These are phyloP conservation scores for Cladophialophora yegresii DNA, from an alignment of 2,329 filamentous ascomycete genomes.

Conservation along the genomic window DNA sequence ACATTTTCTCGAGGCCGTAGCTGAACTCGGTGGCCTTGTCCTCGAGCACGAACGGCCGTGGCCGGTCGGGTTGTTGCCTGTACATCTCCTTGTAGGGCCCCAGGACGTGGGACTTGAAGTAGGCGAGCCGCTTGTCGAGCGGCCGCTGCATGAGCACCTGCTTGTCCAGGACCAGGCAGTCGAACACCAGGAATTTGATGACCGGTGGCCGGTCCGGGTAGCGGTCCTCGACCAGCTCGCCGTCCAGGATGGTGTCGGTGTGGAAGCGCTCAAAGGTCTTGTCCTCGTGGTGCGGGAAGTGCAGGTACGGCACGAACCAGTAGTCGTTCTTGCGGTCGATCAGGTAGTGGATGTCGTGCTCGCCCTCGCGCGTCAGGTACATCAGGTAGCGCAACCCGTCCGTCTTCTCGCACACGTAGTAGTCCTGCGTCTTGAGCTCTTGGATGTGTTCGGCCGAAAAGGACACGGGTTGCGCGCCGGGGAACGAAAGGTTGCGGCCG, in stretches of 20 bases:
- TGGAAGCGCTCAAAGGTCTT: slow-evolving; percentile 67
- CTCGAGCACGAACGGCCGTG: slow-evolving; percentile 72
- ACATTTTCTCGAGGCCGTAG: slow-evolving; percentile 91
- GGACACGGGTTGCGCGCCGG: slow-evolving; percentile 90
- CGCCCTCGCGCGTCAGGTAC: slow-evolving; percentile 67
- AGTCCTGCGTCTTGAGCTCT: slow-evolving; percentile 81
- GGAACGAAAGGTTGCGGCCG: slow-evolving; percentile 63
- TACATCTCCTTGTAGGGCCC: slow-evolving; percentile 74
- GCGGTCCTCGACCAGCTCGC: slow-evolving; percentile 88
- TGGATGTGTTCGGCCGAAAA: slow-evolving; percentile 79
- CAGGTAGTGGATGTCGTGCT: slow-evolving; percentile 74
- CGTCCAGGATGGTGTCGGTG: slow-evolving; percentile 79
- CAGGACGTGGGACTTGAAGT: slow-evolving; percentile 77
- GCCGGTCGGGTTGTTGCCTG: slow-evolving; percentile 73
- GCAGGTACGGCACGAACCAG: slow-evolving; percentile 77
- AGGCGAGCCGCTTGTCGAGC: slow-evolving; percentile 84
- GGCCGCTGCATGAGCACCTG: slow-evolving; percentile 74
- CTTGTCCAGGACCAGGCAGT: slow-evolving; percentile 80
- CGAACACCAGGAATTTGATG: slow-evolving; percentile 87
- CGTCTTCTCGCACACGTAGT: slow-evolving; percentile 98
- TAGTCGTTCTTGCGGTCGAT: slow-evolving; percentile 99
- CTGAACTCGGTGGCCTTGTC: slow-evolving; percentile 87
- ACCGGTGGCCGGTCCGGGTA: slow-evolving; percentile 66
- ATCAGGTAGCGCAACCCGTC: slow-evolving; percentile 95
- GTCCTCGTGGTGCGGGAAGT: slow-evolving; percentile 74